These are phyloP conservation scores for Musa beccarii DNA, from an alignment of 176 grass and related monocot genomes.

Conservation along the genomic window DNA sequence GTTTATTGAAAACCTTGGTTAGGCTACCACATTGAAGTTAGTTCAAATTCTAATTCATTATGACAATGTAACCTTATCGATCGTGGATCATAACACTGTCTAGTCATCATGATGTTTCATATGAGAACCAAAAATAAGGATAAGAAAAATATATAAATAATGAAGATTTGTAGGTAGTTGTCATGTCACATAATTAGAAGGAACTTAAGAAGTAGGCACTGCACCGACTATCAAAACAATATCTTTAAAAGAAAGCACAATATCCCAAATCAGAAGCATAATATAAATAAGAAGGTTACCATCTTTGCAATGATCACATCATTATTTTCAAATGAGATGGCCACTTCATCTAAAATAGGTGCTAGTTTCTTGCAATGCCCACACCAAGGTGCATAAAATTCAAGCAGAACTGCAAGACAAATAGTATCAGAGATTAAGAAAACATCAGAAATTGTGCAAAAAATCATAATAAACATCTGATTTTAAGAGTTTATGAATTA, in stretches of 20 bases:
- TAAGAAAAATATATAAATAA: neutral
- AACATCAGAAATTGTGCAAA: neutral
- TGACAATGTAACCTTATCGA: too few relatives aligned
- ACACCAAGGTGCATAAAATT: constrained; percentile 96
- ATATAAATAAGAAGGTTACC: constrained; percentile 29
- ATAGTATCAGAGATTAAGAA: neutral
- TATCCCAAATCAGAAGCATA: neutral
- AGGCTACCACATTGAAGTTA: too few relatives aligned
- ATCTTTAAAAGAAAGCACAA: neutral
- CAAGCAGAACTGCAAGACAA: constrained; percentile 49
- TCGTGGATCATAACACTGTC: too few relatives aligned
- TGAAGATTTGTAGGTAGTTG: neutral
- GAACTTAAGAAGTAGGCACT: too few relatives aligned
- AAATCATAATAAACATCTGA: neutral
- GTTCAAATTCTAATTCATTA: too few relatives aligned
- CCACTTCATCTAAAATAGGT: constrained; percentile 70
- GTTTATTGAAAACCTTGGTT: too few relatives aligned
- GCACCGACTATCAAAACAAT: too few relatives aligned
- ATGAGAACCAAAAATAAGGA: too few relatives aligned
- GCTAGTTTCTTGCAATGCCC: constrained; percentile 63
- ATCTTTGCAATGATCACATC: constrained; percentile 82
- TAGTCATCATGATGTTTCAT: too few relatives aligned
- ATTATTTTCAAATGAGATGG: constrained; percentile 44
- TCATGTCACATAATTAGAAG: too few relatives aligned
- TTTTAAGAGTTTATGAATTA: neutral